These are phyloP conservation scores for Talaromyces sp. DNA, from an alignment of 2,329 filamentous ascomycete genomes.

Conservation along the genomic window DNA sequence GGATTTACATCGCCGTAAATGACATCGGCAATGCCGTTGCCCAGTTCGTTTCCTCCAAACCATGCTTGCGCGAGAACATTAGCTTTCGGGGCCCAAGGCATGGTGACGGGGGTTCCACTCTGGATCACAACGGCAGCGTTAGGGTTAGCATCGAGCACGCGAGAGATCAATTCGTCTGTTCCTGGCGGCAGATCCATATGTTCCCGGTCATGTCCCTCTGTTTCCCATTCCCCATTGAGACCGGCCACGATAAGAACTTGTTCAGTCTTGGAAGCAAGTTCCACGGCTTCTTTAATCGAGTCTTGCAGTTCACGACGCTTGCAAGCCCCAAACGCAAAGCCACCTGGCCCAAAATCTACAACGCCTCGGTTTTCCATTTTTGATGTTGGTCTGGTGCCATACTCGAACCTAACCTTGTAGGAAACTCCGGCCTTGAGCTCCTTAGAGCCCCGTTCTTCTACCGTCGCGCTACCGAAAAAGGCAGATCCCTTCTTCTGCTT, in stretches of 20 bases:
- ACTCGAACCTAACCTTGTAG: constrained; percentile 56
- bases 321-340: constrained; percentile 57
- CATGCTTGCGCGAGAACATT: constrained; percentile 66
- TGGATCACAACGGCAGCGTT: constrained; percentile 70
- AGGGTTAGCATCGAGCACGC: constrained; percentile 60
- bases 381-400: constrained; percentile 54
- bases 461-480: constrained; percentile 60
- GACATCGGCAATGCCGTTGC: constrained; percentile 73
- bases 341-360: constrained; percentile 52
- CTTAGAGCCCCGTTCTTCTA: constrained; percentile 56
- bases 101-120: constrained; percentile 62
- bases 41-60: constrained; percentile 84
- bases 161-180: constrained; percentile 55
- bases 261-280: constrained; percentile 62
- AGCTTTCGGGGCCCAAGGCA: constrained; percentile 42
- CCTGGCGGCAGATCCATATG: constrained; percentile 53
- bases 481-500: constrained; percentile 57
- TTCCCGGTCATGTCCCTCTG: constrained; percentile 60
- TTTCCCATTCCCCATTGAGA: constrained; percentile 76
- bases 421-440: constrained; percentile 53
- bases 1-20: constrained; percentile 70
- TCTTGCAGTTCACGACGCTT: constrained; percentile 52
- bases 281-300: constrained; percentile 61
- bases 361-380: constrained; percentile 46
- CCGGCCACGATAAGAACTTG: constrained; percentile 75